These are phyloP conservation scores for Metrosideros polymorpha DNA, from an alignment of 441 rosid species.

Conservation along the genomic window DNA sequence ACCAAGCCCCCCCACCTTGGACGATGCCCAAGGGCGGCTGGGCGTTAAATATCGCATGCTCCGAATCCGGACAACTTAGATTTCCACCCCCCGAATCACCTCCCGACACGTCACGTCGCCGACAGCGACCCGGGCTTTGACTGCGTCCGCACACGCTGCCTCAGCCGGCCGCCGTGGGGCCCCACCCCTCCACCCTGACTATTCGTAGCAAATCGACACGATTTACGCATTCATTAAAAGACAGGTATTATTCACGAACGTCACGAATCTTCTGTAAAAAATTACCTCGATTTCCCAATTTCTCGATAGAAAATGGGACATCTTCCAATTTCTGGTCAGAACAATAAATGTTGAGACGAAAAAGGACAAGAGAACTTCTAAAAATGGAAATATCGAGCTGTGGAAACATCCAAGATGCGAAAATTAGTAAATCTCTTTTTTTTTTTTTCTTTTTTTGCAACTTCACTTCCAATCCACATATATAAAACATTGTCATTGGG, in stretches of 20 bases:
- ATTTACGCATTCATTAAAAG: background rate
- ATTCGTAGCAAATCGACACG: background rate
- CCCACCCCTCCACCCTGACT: background rate
- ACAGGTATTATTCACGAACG: background rate
- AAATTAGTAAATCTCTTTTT: background rate
- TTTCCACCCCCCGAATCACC: background rate
- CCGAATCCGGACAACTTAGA: constrained; percentile 4
- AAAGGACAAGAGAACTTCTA: background rate
- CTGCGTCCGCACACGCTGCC: background rate
- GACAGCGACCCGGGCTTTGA: background rate
- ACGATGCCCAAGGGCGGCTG: constrained; percentile 16
- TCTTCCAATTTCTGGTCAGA: no score
- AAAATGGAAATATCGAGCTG: background rate
- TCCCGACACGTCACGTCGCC: constrained; percentile 1
- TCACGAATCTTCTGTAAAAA: background rate
- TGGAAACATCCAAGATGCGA: background rate
- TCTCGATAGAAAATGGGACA: background rate
- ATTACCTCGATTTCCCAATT: background rate
- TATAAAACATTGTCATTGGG: background rate
- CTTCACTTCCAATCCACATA: background rate
- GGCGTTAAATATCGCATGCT: background rate
- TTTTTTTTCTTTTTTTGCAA: background rate
- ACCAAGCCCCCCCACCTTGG: background rate
- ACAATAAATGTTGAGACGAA: no score
- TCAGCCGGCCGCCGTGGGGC: background rate